phyloP scores from a whole-genome alignment of 345 rosid genomes.

The Heritiera fomes region DNA sequence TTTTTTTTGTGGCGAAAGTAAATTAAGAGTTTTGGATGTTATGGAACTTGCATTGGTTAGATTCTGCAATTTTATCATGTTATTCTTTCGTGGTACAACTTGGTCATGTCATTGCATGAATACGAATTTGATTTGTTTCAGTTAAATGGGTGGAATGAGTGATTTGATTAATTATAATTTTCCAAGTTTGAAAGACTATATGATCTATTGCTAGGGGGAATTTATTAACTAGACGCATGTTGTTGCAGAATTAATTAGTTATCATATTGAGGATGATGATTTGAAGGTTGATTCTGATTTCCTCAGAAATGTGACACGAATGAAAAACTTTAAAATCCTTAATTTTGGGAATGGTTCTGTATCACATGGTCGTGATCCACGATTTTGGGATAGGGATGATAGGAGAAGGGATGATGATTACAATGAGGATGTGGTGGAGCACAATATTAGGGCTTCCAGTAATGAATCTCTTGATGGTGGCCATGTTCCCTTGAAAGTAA shows the following conservation, averaged over 20 bases:
- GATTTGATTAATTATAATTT: slow-evolving; percentile 7
- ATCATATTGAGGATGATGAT: slow-evolving; percentile 39
- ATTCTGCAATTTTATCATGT: neutral
- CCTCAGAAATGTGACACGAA: slow-evolving; percentile 79
- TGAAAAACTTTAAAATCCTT: slow-evolving; percentile 50
- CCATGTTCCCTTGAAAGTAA: slow-evolving; percentile 22
- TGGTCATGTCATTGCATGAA: neutral
- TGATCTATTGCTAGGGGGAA: neutral
- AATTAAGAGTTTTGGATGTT: neutral
- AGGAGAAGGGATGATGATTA: slow-evolving; percentile 92
- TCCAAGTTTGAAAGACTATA: neutral
- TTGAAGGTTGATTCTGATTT: slow-evolving; percentile 60
- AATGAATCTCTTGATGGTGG: slow-evolving; percentile 37
- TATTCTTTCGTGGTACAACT: too few relatives aligned
- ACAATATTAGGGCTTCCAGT: slow-evolving; percentile 23
- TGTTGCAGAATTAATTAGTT: slow-evolving; percentile 43
- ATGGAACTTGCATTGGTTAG: neutral
- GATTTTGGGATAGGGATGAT: slow-evolving; percentile 94
- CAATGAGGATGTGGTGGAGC: slow-evolving; percentile 57
- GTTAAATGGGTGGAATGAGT: neutral
- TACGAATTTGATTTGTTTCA: neutral
- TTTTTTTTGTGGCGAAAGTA: neutral
- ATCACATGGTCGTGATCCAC: slow-evolving; percentile 76
- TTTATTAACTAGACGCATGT: slow-evolving; percentile 15
- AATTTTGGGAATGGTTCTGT: slow-evolving; percentile 73